Percentiles rank a stretch among this genome's conserved stretches.
These are phyloP conservation scores for Hylodesmum podocarpum DNA, from an alignment of 306 rosid species.

Conservation along the genomic window DNA sequence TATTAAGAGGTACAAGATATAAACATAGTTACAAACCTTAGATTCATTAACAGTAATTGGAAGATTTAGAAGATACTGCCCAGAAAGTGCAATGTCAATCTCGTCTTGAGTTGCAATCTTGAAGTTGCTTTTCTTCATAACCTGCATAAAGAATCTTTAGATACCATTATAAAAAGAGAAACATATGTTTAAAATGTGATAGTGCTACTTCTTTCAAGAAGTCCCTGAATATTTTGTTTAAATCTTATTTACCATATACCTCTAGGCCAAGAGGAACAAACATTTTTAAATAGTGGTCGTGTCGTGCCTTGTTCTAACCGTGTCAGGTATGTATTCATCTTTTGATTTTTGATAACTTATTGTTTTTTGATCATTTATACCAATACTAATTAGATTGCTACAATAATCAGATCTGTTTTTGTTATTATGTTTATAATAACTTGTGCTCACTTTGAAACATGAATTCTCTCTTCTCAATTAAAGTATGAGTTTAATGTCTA, in stretches of 20 bases:
- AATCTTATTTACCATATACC: background rate
- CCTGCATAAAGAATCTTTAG: conserved; percentile 37
- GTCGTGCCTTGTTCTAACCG: background rate
- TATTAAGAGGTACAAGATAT: background rate
- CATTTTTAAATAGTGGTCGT: background rate
- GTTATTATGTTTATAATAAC: background rate
- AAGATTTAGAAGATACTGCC: conserved; percentile 91
- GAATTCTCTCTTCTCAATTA: too few relatives aligned
- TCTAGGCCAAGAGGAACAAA: background rate
- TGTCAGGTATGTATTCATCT: background rate
- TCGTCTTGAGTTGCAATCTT: conserved; percentile 75
- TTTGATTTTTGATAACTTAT: background rate
- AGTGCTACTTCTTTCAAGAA: background rate
- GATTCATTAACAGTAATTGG: conserved; percentile 81
- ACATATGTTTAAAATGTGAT: background rate
- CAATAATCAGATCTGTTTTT: background rate
- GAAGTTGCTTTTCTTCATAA: conserved; percentile 90
- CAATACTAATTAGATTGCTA: background rate
- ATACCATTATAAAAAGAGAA: background rate
- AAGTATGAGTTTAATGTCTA: too few relatives aligned
- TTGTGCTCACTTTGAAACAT: too few relatives aligned
- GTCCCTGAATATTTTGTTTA: background rate
- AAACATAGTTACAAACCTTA: conserved; percentile 52
- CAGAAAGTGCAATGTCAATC: conserved; percentile 77
- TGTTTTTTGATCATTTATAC: background rate